Evolutionary conservation across 208 protist genomes (phyloP).

Genomic region (Novymonas esmeraldas): DNA sequence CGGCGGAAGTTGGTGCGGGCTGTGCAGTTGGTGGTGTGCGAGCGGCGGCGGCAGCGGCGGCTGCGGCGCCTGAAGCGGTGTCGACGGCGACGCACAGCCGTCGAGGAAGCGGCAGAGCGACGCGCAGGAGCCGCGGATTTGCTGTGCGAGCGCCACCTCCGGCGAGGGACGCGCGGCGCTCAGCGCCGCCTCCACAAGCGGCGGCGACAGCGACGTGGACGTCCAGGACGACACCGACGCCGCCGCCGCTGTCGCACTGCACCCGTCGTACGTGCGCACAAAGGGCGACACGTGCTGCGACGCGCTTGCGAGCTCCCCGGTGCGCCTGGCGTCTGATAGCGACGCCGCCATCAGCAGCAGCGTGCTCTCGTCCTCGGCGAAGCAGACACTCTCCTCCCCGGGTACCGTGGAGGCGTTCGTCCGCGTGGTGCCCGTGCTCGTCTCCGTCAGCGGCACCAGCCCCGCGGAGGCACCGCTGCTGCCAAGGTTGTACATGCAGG

Average conservation of each 20-base stretch:
- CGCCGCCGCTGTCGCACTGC: background rate
- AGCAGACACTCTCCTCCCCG: slow-evolving; percentile 5
- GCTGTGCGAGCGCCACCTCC: slow-evolving; percentile 5
- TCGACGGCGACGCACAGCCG: background rate
- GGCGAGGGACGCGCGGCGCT: background rate
- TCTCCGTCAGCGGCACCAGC: slow-evolving; percentile 3
- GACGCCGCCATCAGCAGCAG: background rate
- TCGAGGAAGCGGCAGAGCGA: slow-evolving; percentile 11
- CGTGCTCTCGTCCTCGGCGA: background rate
- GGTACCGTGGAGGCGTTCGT: slow-evolving; percentile 1
- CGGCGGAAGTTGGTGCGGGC: background rate
- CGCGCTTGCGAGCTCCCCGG: background rate
- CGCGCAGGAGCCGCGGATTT: slow-evolving; percentile 5
- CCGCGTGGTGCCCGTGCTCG: background rate
- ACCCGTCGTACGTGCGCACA: background rate
- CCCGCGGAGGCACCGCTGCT: slow-evolving; percentile 1
- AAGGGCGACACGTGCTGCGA: background rate
- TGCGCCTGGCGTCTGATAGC: background rate
- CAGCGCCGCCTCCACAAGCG: no score
- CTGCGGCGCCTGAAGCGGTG: no score
- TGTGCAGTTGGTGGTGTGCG: background rate
- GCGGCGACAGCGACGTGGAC: background rate
- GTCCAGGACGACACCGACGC: background rate
- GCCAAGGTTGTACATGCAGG: background rate
- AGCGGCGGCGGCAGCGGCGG: no score